Base-by-base conservation (phyloP, 1,139 yeast species). In the Kluyveromyces sp. region DNA sequence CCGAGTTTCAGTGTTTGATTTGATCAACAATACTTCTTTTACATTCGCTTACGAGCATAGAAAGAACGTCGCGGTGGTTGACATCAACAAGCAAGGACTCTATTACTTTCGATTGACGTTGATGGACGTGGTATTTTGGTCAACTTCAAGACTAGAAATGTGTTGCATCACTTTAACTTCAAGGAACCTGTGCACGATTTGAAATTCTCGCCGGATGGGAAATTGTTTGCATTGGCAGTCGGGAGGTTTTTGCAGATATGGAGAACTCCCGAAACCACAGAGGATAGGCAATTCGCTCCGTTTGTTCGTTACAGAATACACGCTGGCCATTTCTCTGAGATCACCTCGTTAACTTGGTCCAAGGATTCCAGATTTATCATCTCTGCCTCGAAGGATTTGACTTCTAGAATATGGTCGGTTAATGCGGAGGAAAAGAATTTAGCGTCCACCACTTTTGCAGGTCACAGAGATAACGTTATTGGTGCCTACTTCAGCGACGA, bases 51-150 rank as follows among this genome's bases (percentile, higher is more conserved):
- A 89, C 63, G 97, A 94, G 67, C 98, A 94, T 63, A 77, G 97
- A 55, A 87, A 84, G 61, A 87, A 88, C 59, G 78, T 94, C 43
- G 73, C 81, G 10, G 69, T 90, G 45, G 75, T 94, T 45, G 96
- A 96, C 34, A 67, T 92, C 52, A 92, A 90, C 60, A 78, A 77
- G 42, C 95, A 87, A 57, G 87, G 15, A 84, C 95, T 0, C 73
- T 94, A 43, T 65, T 92, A 58, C 62, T 92, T n/a, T 78, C 95
- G 2, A 88, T 92, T 2, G 98, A 94, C 61, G 82, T 75, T 45
- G 96, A 89, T 58, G 99, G 99, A 0, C 74, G 97, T 56, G 97
- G 96, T 26, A 88, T 92, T 42, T 72, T 92, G 51, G 96, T 87
- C 34, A 92, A 94, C 63, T 89, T 83, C 62, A 74, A 76, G 37